Evolutionary conservation across 345 rosid genomes (phyloP).

Genomic region (Melastoma malabathricum): DNA sequence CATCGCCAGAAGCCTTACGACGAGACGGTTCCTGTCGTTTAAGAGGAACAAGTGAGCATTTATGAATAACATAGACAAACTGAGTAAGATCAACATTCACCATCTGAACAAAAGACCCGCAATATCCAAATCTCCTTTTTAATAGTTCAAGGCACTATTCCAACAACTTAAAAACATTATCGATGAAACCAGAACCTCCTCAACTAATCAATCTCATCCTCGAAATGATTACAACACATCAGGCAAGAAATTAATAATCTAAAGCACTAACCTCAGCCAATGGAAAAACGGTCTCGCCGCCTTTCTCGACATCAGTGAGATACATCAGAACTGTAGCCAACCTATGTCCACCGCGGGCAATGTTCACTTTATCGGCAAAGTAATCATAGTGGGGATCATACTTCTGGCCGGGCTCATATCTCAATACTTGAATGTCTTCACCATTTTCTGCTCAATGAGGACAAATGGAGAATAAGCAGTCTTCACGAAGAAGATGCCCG

Average conservation of each 20-base stretch:
- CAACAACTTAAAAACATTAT: too few relatives aligned
- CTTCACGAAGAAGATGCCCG: not conserved
- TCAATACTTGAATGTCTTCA: conserved; percentile 81
- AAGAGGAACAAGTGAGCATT: not conserved
- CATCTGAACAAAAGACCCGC: too few relatives aligned
- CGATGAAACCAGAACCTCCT: too few relatives aligned
- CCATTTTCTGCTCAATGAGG: conserved; percentile 53
- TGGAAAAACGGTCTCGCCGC: conserved; percentile 96
- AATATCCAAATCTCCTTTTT: too few relatives aligned
- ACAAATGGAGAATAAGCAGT: conserved; percentile 1
- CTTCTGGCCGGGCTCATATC: conserved; percentile 86
- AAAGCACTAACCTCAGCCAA: conserved; percentile 54
- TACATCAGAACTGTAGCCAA: conserved; percentile 82
- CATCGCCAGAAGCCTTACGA: conserved; percentile 29
- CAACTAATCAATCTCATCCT: not conserved
- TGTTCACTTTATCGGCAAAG: conserved; percentile 78
- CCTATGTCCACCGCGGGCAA: conserved; percentile 93
- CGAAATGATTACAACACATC: not conserved
- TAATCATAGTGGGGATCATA: conserved; percentile 86
- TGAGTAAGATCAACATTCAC: too few relatives aligned
- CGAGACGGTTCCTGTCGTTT: conserved; percentile 50
- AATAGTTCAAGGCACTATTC: too few relatives aligned
- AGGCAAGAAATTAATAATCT: not conserved
- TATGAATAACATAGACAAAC: too few relatives aligned
- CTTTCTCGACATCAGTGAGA: conserved; percentile 73